These are phyloP conservation scores for Stemphylium lycopersici DNA, from an alignment of 2,329 filamentous ascomycete species.

Conservation along the genomic window DNA sequence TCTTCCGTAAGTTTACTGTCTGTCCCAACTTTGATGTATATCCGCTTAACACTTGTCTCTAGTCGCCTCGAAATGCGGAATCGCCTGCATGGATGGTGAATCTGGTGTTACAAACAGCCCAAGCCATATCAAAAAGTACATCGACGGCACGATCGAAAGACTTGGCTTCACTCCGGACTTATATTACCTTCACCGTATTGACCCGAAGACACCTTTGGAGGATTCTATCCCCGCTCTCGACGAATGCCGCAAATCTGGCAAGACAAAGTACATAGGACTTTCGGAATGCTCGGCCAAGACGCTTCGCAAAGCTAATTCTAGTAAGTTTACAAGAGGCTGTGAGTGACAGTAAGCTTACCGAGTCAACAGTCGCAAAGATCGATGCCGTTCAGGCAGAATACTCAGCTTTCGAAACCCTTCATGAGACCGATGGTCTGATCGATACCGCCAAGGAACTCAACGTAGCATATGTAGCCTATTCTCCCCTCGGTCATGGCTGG, in stretches of 20 bases:
- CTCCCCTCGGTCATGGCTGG: slow-evolving; percentile 40
- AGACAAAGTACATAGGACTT: slow-evolving; percentile 57
- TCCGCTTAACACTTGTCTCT: not conserved
- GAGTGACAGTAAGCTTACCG: not conserved
- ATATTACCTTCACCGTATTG: slow-evolving; percentile 52
- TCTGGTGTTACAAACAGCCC: slow-evolving; percentile 47
- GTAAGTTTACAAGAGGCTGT: slow-evolving; percentile 5
- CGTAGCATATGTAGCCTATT: slow-evolving; percentile 43
- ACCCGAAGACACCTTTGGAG: slow-evolving; percentile 46
- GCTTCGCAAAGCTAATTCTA: slow-evolving; percentile 54
- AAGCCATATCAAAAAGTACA: slow-evolving; percentile 47
- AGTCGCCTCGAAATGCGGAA: slow-evolving; percentile 33
- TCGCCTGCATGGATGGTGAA: slow-evolving; percentile 40
- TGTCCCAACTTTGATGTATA: not conserved
- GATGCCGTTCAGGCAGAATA: slow-evolving; percentile 59
- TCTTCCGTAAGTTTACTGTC: slow-evolving; percentile 21
- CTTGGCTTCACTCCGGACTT: slow-evolving; percentile 50
- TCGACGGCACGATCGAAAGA: slow-evolving; percentile 47
- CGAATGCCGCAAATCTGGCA: slow-evolving; percentile 48
- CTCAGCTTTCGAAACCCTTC: slow-evolving; percentile 52
- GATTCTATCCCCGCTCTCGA: slow-evolving; percentile 57
- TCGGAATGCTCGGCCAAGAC: slow-evolving; percentile 52
- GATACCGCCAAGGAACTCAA: slow-evolving; percentile 48
- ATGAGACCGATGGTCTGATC: slow-evolving; percentile 48
- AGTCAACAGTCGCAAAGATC: slow-evolving; percentile 50